These are phyloP conservation scores for Aegilops longissima DNA, from an alignment of 176 grass and related monocot species.

Conservation along the genomic window DNA sequence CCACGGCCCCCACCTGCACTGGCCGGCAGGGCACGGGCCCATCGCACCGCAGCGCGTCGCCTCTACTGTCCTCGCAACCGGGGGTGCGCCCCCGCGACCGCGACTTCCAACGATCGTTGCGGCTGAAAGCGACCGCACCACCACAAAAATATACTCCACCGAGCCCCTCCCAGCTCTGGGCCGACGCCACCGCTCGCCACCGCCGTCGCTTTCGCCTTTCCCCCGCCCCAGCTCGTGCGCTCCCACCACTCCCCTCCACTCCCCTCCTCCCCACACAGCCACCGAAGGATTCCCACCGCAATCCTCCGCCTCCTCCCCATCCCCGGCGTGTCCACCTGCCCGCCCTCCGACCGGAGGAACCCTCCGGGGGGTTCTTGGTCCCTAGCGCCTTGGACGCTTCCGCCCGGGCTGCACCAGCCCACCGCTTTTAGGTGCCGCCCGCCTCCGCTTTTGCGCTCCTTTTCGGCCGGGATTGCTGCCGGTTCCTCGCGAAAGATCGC, in stretches of 20 bases:
- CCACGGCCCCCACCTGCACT: background rate
- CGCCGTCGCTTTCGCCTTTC: constrained; percentile 33
- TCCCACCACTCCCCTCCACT: background rate
- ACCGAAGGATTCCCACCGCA: background rate
- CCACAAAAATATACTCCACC: constrained; percentile 25
- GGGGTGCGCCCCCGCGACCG: background rate
- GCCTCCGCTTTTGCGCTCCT: background rate
- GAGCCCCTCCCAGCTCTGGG: background rate
- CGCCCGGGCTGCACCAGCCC: background rate
- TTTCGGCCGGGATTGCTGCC: constrained; percentile 11
- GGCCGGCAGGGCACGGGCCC: background rate
- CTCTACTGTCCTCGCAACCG: background rate
- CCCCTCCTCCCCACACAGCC: background rate
- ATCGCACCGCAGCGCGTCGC: background rate
- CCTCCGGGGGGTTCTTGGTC: constrained; percentile 29
- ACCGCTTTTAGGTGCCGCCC: constrained; percentile 37
- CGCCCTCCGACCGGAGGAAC: background rate
- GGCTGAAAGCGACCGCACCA: constrained; percentile 47
- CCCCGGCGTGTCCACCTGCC: background rate
- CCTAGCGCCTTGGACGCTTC: constrained; percentile 37
- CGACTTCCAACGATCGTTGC: background rate
- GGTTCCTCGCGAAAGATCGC: constrained; percentile 14
- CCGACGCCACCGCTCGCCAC: constrained; percentile 10
- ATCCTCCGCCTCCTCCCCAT: too few species aligned
- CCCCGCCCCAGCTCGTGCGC: constrained; percentile 30